phyloP scores from a whole-genome alignment of 1,284 basidiomycete species.

The Ganoderma lucidum region DNA sequence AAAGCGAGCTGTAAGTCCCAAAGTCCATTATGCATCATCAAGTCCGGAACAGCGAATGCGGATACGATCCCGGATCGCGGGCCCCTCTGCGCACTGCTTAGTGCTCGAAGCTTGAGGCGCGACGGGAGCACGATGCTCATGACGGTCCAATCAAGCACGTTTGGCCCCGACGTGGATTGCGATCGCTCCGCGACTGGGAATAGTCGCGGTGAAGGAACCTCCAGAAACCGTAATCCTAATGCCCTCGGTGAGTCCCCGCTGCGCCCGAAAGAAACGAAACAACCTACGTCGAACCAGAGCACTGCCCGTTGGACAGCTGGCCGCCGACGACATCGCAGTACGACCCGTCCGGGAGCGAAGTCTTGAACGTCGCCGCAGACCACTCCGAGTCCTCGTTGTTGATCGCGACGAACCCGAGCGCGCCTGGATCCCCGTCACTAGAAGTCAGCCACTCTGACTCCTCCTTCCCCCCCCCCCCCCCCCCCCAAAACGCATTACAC shows the following conservation, averaged over 20 bases:
- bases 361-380: conserved; percentile 57
- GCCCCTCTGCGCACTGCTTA: too few relatives aligned
- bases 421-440: conserved; percentile 42
- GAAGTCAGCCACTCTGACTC: background rate
- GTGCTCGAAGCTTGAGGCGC: too few relatives aligned
- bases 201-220: conserved; percentile 59
- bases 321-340: conserved; percentile 75
- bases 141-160: background rate
- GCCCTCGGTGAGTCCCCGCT: background rate
- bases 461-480: conserved; percentile 1
- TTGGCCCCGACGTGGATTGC: conserved; percentile 64
- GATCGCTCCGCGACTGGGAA: conserved; percentile 61
- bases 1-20: background rate
- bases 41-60: too few relatives aligned
- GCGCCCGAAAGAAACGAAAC: background rate
- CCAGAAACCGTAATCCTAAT: conserved; percentile 60
- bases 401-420: conserved; percentile 67
- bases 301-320: conserved; percentile 46
- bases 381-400: conserved; percentile 67
- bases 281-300: conserved; percentile 60
- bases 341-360: conserved; percentile 59
- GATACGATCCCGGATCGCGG: too few relatives aligned
- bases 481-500: too few relatives aligned
- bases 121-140: background rate
- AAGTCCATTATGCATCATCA: background rate